Base-by-base conservation (phyloP, 2,329 filamentous ascomycete genomes). In the Aspergillus piperis region DNA sequence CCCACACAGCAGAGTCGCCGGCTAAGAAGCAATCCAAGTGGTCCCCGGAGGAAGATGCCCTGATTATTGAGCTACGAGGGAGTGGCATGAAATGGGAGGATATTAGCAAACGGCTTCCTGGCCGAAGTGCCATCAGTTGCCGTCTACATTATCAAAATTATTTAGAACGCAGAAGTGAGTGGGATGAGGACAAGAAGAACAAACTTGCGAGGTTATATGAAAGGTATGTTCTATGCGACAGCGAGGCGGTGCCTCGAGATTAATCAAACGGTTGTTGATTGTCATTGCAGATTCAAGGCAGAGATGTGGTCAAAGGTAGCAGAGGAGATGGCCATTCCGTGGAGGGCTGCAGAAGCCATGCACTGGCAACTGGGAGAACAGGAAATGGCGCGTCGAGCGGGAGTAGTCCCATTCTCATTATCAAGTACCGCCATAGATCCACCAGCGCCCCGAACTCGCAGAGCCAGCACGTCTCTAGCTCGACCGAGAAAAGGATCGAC, bases 71-170 rank as follows among this genome's bases (percentile, higher is more conserved):
- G 75, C 85, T 98, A 63, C 87, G 94, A 60, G 91, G 92, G 39
- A 88, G 88, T 68, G 91, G 91, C 8, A 96, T 97, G 92, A 98
- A 98, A 75, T 98, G 94, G 95, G 94, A 98, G 73, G 94, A 98
- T 76, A 97, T 98, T 70, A 96, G 92, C 63, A 96, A 94, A 80
- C 86, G 89, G 57, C 81, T 98, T 53, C 93, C 92, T 2, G 94
- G 94, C 63, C 87, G 95, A 68, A 97, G 92, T 77, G 89, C 92
- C 59, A 97, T 97, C 71, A 96, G 92, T 69, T 98, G 94, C 77
- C 88, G 94, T 47, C 83, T 98, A 54, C 92, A 96, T 73, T 98
- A 97, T 76, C 94, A 98, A 71, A 99, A 99, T 75, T 98, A 98
- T 74, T 86, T 97, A 56, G 95, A 99, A 77, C 86, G 92, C 71